Percentiles rank a stretch among this genome's conserved stretches.
Conservation (phyloP, 2,329 filamentous ascomycete species). For the Aspergillus sp. region DNA sequence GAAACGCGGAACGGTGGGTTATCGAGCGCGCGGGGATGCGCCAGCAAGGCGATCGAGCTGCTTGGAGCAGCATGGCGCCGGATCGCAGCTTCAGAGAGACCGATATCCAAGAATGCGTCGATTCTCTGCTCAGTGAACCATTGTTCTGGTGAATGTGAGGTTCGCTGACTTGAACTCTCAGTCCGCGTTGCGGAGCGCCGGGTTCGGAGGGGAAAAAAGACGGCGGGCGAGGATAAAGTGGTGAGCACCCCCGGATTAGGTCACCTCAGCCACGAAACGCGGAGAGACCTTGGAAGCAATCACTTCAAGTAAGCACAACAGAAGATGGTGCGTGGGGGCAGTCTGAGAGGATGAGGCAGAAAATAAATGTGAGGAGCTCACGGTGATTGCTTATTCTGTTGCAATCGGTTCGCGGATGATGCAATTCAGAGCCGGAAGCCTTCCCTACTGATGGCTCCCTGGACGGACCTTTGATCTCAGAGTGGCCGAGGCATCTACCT, state of each 20-base stretch:
- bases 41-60: conserved; percentile 40
- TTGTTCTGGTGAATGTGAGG: conserved; percentile 22
- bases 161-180: conserved; percentile 23
- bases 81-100: conserved; percentile 15
- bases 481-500: background rate
- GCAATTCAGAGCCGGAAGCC: background rate
- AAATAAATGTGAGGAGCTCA: background rate
- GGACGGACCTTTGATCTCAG: background rate
- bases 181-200: conserved; percentile 35
- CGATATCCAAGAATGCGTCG: background rate
- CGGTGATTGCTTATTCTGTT: conserved; percentile 3
- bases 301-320: background rate
- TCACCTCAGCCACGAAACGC: conserved; percentile 4
- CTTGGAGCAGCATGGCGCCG: conserved; percentile 44
- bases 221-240: conserved; percentile 17
- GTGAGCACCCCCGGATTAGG: conserved; percentile 13
- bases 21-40: conserved; percentile 35
- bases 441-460: background rate
- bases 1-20: conserved; percentile 30
- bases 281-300: conserved; percentile 6
- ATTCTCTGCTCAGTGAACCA: conserved; percentile 29
- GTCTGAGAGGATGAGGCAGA: background rate
- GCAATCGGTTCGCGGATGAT: conserved; percentile 13
- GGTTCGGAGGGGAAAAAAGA: conserved; percentile 39
- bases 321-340: background rate